Conservation (phyloP, 495 filamentous ascomycete genomes). For the Xanthoparmelia taractica region DNA sequence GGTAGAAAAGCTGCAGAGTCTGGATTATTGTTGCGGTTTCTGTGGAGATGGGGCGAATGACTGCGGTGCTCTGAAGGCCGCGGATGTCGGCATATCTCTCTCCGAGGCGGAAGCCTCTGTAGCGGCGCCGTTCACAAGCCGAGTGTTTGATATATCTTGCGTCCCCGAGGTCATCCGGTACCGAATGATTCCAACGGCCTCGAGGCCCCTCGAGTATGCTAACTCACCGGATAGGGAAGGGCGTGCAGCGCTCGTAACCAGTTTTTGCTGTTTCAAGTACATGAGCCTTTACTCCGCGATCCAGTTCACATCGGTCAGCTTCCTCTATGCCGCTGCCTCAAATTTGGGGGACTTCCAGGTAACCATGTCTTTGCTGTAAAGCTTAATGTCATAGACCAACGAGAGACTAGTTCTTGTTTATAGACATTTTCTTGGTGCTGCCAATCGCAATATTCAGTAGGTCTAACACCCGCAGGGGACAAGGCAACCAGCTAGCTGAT, state of each 20-base stretch:
- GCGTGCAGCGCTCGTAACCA: constrained; percentile 87
- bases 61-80: constrained; percentile 93
- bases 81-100: constrained; percentile 96
- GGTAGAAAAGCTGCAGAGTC: constrained; percentile 91
- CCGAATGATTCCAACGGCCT: not conserved
- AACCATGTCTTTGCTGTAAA: constrained; percentile 13
- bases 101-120: constrained; percentile 98
- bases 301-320: constrained; percentile 98
- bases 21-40: constrained; percentile 93
- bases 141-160: constrained; percentile 93
- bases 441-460: constrained; percentile 94
- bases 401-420: constrained; percentile 66
- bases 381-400: constrained; percentile 15
- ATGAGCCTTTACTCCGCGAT: constrained; percentile 99
- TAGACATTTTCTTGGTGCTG: constrained; percentile 86
- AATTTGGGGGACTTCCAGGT: constrained; percentile 97
- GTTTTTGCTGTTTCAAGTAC: constrained; percentile 99
- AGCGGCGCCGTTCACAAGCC: constrained; percentile 92
- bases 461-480: constrained; percentile 25
- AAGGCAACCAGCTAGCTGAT: constrained; percentile 15
- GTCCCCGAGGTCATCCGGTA: constrained; percentile 86
- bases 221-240: constrained; percentile 57
- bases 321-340: constrained; percentile 89
- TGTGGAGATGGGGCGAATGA: constrained; percentile 98
- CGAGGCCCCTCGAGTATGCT: not conserved